Percentiles rank a stretch among this genome's conserved stretches.
Evolutionary conservation across 352 stramenopile genomes (phyloP).

Genomic region (Aphanomyces euteiches): DNA sequence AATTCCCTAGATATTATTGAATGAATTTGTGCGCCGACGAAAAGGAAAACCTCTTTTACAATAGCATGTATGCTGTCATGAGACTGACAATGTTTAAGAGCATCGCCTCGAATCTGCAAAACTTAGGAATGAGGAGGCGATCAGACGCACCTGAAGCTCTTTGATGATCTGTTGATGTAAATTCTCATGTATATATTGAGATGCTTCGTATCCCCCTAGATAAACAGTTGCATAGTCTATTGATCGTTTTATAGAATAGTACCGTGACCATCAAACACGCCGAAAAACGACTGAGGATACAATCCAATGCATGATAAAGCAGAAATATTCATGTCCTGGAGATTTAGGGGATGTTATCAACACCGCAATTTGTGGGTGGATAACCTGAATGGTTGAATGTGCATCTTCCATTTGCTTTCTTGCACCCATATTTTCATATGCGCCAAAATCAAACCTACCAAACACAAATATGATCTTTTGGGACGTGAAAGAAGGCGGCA

Average conservation of each 20-base stretch:
- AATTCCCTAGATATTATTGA: conserved; percentile 37
- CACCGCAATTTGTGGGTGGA: neutral
- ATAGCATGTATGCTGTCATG: too few relatives aligned
- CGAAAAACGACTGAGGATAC: conserved; percentile 91
- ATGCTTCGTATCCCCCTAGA: conserved; percentile 85
- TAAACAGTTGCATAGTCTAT: neutral
- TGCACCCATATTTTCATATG: conserved; percentile 91
- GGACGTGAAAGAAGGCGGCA: neutral
- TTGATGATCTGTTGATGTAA: conserved; percentile 37
- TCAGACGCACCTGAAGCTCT: too few relatives aligned
- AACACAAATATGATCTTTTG: too few relatives aligned
- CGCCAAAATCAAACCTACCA: conserved; percentile 90
- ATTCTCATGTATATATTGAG: conserved; percentile 77
- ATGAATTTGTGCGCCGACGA: too few relatives aligned
- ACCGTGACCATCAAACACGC: conserved; percentile 95
- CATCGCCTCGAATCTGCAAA: too few relatives aligned
- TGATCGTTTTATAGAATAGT: neutral
- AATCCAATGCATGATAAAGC: conserved; percentile 48
- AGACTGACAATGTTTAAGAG: too few relatives aligned
- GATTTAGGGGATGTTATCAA: neutral
- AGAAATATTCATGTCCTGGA: conserved; percentile 58
- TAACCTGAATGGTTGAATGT: conserved; percentile 90
- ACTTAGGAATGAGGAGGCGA: too few relatives aligned
- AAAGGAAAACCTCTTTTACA: too few relatives aligned
- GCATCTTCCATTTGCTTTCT: conserved; percentile 96